Evolutionary conservation across 129 eudicot species (phyloP).

Genomic region (Centaurea solstitialis): DNA sequence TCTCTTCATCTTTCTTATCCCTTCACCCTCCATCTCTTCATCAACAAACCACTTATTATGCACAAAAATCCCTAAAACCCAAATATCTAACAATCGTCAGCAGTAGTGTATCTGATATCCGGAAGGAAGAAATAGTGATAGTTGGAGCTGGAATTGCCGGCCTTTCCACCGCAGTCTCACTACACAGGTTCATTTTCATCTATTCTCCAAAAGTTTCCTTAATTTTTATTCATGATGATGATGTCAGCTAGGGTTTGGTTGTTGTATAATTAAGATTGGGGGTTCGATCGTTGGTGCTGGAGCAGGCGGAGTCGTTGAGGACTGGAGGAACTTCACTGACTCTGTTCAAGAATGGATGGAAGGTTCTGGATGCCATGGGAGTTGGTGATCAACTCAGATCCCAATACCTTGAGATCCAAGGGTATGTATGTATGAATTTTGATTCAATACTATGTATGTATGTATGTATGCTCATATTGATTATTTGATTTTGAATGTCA

Average conservation of each 20-base stretch:
- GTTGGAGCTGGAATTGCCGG: constrained; percentile 96
- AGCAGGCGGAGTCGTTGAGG: constrained; percentile 79
- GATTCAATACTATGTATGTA: too few species aligned
- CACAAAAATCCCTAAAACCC: constrained; percentile 23
- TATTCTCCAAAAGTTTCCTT: not conserved
- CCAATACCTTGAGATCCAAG: constrained; percentile 85
- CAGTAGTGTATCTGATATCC: constrained; percentile 28
- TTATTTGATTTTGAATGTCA: too few species aligned
- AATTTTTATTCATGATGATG: not conserved
- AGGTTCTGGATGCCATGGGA: constrained; percentile 78
- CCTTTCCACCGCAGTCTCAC: constrained; percentile 82
- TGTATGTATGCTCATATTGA: too few species aligned
- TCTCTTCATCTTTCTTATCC: constrained; percentile 21
- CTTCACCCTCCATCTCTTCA: not conserved
- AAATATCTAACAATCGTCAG: constrained; percentile 23
- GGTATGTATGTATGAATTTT: too few species aligned
- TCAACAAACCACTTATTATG: not conserved
- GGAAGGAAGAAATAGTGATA: constrained; percentile 72
- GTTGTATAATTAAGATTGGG: constrained; percentile 53
- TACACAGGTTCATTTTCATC: constrained; percentile 69
- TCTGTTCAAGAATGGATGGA: constrained; percentile 95
- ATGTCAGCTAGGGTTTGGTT: constrained; percentile 14
- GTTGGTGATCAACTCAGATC: constrained; percentile 73
- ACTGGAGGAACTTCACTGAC: constrained; percentile 88
- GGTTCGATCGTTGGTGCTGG: constrained; percentile 65